Percentiles rank a stretch among this genome's conserved stretches.
Conservation (phyloP, 306 rosid genomes). For the Corylus avellana region DNA sequence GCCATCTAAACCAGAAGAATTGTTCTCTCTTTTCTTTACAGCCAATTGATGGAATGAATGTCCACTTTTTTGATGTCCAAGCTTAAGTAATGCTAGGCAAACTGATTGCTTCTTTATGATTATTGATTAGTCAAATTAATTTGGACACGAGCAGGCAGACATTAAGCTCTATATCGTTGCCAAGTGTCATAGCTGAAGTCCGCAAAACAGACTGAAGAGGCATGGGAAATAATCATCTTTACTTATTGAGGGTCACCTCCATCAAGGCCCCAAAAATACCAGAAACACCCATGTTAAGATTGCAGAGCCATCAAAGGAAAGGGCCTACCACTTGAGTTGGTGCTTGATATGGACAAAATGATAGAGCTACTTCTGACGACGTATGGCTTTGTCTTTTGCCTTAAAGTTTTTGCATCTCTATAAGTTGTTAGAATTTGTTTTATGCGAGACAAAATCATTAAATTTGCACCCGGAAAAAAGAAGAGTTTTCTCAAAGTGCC, state of each 20-base stretch:
- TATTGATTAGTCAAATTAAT: background rate
- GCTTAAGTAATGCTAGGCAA: background rate
- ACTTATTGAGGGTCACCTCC: background rate
- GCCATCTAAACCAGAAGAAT: background rate
- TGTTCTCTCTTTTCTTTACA: background rate
- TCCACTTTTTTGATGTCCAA: background rate
- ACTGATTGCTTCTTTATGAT: background rate
- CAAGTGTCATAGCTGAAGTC: slow-evolving; percentile 13
- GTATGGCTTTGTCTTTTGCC: background rate
- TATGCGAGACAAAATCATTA: slow-evolving; percentile 6
- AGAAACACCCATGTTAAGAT: background rate
- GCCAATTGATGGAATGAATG: background rate
- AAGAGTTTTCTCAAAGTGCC: background rate
- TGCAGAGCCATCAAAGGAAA: background rate
- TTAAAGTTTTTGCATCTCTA: background rate
- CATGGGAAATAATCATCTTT: background rate
- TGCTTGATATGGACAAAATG: background rate
- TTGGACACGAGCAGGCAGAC: background rate
- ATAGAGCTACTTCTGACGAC: background rate
- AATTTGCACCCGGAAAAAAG: background rate
- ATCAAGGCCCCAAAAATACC: background rate
- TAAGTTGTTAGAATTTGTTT: slow-evolving; percentile 2
- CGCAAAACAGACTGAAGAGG: background rate
- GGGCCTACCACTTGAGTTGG: background rate
- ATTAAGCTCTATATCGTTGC: background rate